Evolutionary conservation across 306 rosid species (phyloP), one percentile per base, ranked within the genome.

Genomic region (Prunus davidiana): DNA sequence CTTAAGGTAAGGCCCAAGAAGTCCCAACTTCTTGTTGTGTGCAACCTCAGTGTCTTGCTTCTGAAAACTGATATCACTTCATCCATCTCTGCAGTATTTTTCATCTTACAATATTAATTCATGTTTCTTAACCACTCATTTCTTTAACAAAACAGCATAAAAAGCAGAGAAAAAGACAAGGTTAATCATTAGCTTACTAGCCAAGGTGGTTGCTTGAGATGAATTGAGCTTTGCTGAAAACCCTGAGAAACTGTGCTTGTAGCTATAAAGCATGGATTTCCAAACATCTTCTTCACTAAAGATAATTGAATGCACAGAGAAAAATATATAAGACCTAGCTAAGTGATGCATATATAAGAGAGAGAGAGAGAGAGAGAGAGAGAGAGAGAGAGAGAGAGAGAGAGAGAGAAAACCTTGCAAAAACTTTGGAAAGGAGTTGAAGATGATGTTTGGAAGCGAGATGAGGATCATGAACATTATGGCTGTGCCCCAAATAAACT

Each of bases 21-120:
- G 73, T 88, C 88, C 92, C 92, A 88, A 64, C 89, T 88, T 84
- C 92, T 83, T 50, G 89, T 88, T 58, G 92, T 88, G 73, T 83
- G 86, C 69, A 84, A 52, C 54, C 64, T 28, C 76, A 80, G 20
- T 30, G 79, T 79, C 82, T 60, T 82, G 82, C 92, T 88, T 77
- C 72, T 69, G 47, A 88, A 88, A 43, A 86, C 80, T 22, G 89
- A 88, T 77, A 88, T 78, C 68, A 88, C 92, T 77, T 30, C 89
- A 65, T 79, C 76, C 84, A 83, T 81, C 61, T 81, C 92, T 88
- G 85, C 84, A 83, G 24, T 83, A 70, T 10, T 43, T 28, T 32
- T 52, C 55, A 5, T 32, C 34, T 64, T 62, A 55, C 27, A 63
- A 25, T 47, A 57, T 50, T 65, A 38, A 55, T 45, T 2, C 32